Percentiles rank a stretch among this genome's conserved stretches.
These are phyloP conservation scores for Sarocladium strictum DNA, from an alignment of 2,329 filamentous ascomycete genomes.

Conservation along the genomic window DNA sequence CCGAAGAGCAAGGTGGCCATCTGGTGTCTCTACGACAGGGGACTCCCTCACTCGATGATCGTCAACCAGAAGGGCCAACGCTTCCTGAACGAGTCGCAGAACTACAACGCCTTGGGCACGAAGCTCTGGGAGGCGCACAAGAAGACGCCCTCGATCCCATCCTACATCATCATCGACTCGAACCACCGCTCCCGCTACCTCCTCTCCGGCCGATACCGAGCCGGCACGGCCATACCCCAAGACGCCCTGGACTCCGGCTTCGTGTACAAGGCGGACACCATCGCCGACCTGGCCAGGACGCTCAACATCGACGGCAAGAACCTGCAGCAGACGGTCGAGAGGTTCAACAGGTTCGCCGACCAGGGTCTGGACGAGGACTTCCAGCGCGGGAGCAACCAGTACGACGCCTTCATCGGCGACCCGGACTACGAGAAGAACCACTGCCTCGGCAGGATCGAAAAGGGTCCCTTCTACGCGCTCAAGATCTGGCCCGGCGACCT, in stretches of 20 bases:
- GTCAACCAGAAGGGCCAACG: slow-evolving; percentile 25
- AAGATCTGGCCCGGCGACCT: slow-evolving; percentile 29
- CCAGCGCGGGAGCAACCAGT: slow-evolving; percentile 23
- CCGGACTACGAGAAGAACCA: slow-evolving; percentile 21
- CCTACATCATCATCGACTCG: slow-evolving; percentile 25
- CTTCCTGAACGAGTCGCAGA: slow-evolving; percentile 28
- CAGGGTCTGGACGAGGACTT: slow-evolving; percentile 27
- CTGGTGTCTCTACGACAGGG: slow-evolving; percentile 23
- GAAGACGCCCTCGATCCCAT: slow-evolving; percentile 19
- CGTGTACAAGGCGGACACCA: slow-evolving; percentile 17
- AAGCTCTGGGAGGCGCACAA: slow-evolving; percentile 17
- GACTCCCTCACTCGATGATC: slow-evolving; percentile 26
- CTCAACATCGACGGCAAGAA: slow-evolving; percentile 17
- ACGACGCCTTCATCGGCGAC: slow-evolving; percentile 27
- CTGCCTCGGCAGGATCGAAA: slow-evolving; percentile 19
- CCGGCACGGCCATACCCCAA: slow-evolving; percentile 13
- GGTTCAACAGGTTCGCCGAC: slow-evolving; percentile 23
- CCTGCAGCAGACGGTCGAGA: slow-evolving; percentile 19
- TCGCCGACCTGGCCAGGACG: slow-evolving; percentile 20
- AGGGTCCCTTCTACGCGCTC: slow-evolving; percentile 19
- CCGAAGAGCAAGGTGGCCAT: slow-evolving; percentile 15
- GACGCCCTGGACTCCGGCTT: slow-evolving; percentile 17
- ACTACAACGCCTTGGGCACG: slow-evolving; percentile 23
- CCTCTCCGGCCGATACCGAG: slow-evolving; percentile 14
- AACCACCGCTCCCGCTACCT: slow-evolving; percentile 25